phyloP scores from a whole-genome alignment of 371 early-diverging fungal genomes.

The Mucor piriformis region DNA sequence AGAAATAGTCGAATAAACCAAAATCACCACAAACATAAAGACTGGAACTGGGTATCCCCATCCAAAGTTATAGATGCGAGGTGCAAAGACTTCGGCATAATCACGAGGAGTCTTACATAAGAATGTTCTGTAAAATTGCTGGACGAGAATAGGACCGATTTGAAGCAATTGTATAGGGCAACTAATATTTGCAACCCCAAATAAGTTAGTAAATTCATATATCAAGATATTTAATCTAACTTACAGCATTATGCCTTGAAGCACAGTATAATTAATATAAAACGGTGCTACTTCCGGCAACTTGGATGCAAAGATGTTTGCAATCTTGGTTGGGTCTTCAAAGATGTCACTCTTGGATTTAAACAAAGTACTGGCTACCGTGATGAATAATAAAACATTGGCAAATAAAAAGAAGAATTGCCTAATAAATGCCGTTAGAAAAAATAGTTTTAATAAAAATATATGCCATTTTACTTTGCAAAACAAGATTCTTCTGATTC shows the following conservation, averaged over 20 bases:
- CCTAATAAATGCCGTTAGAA: conserved; percentile 49
- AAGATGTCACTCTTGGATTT: conserved; percentile 72
- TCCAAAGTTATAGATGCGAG: conserved; percentile 70
- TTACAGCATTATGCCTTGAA: conserved; percentile 64
- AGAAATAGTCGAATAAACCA: conserved; percentile 82
- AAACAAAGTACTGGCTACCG: conserved; percentile 78
- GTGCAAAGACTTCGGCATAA: conserved; percentile 65
- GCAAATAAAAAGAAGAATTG: conserved; percentile 88
- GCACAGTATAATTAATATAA: conserved; percentile 67
- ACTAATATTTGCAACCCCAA: neutral
- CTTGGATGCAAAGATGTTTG: conserved; percentile 70
- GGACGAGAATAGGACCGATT: conserved; percentile 60
- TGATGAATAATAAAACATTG: conserved; percentile 88
- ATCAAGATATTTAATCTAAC: conserved; percentile 5
- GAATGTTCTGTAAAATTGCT: conserved; percentile 49
- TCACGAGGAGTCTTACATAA: conserved; percentile 72
- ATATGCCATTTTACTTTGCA: conserved; percentile 57
- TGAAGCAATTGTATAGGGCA: conserved; percentile 69
- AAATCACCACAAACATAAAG: conserved; percentile 74
- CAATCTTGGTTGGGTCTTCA: conserved; percentile 66
- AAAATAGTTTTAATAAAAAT: too few relatives aligned
- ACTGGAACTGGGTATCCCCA: conserved; percentile 71
- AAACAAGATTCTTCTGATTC: conserved; percentile 71
- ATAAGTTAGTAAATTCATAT: neutral
- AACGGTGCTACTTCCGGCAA: conserved; percentile 73